phyloP scores from a whole-genome alignment of 805 yeast species.

The Pichia manshurica region DNA sequence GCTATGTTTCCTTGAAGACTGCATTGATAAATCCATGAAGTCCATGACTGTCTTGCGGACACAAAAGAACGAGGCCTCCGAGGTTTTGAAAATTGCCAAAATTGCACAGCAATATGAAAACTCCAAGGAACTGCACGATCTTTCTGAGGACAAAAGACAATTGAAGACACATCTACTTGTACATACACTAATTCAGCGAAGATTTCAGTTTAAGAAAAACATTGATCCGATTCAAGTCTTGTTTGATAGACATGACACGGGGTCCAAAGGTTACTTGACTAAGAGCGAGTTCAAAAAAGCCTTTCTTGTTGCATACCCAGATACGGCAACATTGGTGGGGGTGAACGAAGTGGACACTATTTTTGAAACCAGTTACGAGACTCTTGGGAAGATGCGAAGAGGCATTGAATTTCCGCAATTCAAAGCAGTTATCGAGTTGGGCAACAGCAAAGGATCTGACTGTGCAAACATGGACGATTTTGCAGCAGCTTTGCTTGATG shows the following conservation, averaged over 20 bases:
- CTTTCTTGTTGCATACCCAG: slow-evolving; percentile 37
- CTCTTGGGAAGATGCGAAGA: slow-evolving; percentile 17
- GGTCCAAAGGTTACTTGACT: slow-evolving; percentile 33
- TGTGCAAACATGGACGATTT: no score
- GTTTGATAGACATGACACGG: slow-evolving; percentile 36
- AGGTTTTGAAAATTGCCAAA: slow-evolving; percentile 10
- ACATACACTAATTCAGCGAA: slow-evolving; percentile 11
- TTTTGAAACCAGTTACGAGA: slow-evolving; percentile 12
- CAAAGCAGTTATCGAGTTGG: slow-evolving; percentile 19
- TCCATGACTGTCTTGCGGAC: slow-evolving; percentile 3
- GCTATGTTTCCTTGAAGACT: slow-evolving; percentile 3
- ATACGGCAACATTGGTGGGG: slow-evolving; percentile 29
- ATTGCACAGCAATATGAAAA: slow-evolving; percentile 2
- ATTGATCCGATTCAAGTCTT: slow-evolving; percentile 27
- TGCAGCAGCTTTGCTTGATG: slow-evolving; percentile 9
- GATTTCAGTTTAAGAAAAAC: slow-evolving; percentile 8
- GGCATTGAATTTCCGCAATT: slow-evolving; percentile 28
- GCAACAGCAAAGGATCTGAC: slow-evolving; percentile 9
- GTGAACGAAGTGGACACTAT: slow-evolving; percentile 32
- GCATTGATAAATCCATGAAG: slow-evolving; percentile 1
- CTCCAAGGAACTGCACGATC: not conserved
- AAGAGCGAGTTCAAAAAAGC: slow-evolving; percentile 40
- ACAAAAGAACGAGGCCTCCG: slow-evolving; percentile 9
- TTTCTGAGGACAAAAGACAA: not conserved
- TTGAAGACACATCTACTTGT: slow-evolving; percentile 6